Conservation (phyloP, 2,329 filamentous ascomycete genomes). For the Bipolaris oryzae region DNA sequence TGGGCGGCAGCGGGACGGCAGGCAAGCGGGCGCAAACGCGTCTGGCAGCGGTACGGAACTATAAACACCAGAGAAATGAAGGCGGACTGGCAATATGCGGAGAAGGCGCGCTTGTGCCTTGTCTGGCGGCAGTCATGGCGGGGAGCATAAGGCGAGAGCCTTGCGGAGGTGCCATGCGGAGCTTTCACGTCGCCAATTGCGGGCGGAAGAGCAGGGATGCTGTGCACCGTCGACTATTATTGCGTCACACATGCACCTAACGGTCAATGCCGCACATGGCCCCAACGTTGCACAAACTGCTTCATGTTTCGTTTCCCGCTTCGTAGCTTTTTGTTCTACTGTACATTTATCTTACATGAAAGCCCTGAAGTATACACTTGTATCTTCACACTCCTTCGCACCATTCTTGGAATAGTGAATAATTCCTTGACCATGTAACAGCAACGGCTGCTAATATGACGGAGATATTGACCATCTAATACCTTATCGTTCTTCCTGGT, state of each 20-base stretch:
- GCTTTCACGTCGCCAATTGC: conserved; percentile 13
- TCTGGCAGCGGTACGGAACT: neutral
- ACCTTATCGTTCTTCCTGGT: conserved; percentile 7
- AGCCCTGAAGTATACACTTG: neutral
- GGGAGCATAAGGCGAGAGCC: conserved; percentile 18
- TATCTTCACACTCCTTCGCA: neutral
- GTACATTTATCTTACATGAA: conserved; percentile 4
- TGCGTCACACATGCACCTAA: conserved; percentile 3
- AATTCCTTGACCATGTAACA: neutral
- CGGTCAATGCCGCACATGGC: neutral
- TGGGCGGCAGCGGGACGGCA: conserved; percentile 1
- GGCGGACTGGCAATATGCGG: neutral
- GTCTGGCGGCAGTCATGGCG: conserved; percentile 21
- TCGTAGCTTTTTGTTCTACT: neutral
- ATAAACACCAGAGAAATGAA: neutral
- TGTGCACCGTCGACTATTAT: neutral
- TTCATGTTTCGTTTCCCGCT: neutral
- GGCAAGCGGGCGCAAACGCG: conserved; percentile 10
- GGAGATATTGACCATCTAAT: conserved; percentile 7
- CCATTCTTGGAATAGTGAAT: neutral
- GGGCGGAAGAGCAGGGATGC: conserved; percentile 18
- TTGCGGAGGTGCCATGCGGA: conserved; percentile 25
- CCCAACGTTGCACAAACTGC: neutral
- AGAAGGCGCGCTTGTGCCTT: conserved; percentile 6
- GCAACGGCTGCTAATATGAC: neutral